Evolutionary conservation across 2,329 filamentous ascomycete species (phyloP), one percentile per base, ranked within the genome.

Genomic region (Clarireedia hainanense): DNA sequence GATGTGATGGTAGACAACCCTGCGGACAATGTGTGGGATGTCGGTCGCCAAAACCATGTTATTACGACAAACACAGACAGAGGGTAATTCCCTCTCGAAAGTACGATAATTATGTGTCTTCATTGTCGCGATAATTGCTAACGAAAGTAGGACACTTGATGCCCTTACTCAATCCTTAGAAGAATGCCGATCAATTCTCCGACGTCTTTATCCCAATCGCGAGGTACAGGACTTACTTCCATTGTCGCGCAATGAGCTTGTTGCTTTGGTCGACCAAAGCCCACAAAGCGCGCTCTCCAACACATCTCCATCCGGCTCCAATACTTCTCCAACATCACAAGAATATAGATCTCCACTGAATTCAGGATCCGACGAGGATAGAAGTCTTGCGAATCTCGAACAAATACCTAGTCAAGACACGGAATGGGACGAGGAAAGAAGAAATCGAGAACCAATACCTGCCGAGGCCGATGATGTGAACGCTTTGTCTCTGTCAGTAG

Each of bases 1-100:
- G 89, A 60, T 94, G 89, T 67, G 88, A 91, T 73, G 89, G 89
- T 54, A 81, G 85, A 62, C 85, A 89, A 66, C 89, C 89, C 10
- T 94, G 89, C 67, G 86, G 88, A 39, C 88, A 91, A 68, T 94
- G 89, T 68, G 80, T 88, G 57, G 91, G 88, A 70, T 91, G 89
- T 68, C 83, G 89, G 56, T 87, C 88, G 60, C 85, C 87, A 4
- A 88, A 91, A 69, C 78, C 83, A 54, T 92, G 89, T 68, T 84
- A 85, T 65, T 92, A 92, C 70, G 86, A 89, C 62, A 90, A 91
- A 72, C 88, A 90, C 61, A 80, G 87, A 15, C 86, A 89, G 69
- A 76, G 86, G 58, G 82, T 89, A 9, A 85, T 89, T 57, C 88
- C 88, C 0, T 91, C 88, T 7, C 80, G 86, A 70, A 91, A 89